These are phyloP conservation scores for Phytophthora cryptogea DNA, from an alignment of 352 stramenopile genomes.

Conservation along the genomic window DNA sequence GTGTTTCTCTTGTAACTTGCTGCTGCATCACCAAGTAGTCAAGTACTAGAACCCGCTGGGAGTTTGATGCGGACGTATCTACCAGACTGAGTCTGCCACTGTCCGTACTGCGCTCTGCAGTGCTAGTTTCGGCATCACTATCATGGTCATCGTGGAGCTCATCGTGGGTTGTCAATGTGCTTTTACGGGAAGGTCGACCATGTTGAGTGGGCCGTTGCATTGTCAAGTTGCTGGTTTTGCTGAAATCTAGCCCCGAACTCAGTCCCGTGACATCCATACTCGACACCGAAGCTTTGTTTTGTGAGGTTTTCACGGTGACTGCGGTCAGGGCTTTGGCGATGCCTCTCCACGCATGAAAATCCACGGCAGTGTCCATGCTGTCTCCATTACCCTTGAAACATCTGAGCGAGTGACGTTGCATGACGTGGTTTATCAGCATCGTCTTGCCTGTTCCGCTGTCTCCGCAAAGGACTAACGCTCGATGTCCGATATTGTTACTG, in stretches of 20 bases:
- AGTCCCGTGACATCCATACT: slow-evolving; percentile 11
- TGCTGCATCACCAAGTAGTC: slow-evolving; percentile 61
- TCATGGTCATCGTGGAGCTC: slow-evolving; percentile 22
- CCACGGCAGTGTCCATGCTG: slow-evolving; percentile 55
- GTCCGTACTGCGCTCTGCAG: neutral
- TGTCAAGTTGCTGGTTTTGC: slow-evolving; percentile 12
- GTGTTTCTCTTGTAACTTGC: slow-evolving; percentile 46
- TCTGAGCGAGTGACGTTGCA: slow-evolving; percentile 46
- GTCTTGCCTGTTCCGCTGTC: slow-evolving; percentile 71
- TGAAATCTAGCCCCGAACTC: slow-evolving; percentile 5
- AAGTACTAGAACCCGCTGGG: slow-evolving; percentile 52
- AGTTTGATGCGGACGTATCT: slow-evolving; percentile 19
- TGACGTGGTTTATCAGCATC: slow-evolving; percentile 64
- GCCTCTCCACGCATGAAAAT: slow-evolving; percentile 63
- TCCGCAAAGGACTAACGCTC: slow-evolving; percentile 59
- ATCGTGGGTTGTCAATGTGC: slow-evolving; percentile 31
- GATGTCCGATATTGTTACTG: slow-evolving; percentile 22
- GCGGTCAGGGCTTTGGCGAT: slow-evolving; percentile 35
- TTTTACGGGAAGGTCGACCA: slow-evolving; percentile 22
- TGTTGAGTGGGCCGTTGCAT: slow-evolving; percentile 24
- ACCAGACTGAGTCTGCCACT: neutral
- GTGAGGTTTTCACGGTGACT: slow-evolving; percentile 14
- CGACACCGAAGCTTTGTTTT: slow-evolving; percentile 18
- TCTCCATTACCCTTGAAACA: slow-evolving; percentile 65
- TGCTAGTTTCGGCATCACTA: slow-evolving; percentile 9